Base-by-base conservation (phyloP, 2,329 filamentous ascomycete species). In the Madurella mycetomatis region DNA sequence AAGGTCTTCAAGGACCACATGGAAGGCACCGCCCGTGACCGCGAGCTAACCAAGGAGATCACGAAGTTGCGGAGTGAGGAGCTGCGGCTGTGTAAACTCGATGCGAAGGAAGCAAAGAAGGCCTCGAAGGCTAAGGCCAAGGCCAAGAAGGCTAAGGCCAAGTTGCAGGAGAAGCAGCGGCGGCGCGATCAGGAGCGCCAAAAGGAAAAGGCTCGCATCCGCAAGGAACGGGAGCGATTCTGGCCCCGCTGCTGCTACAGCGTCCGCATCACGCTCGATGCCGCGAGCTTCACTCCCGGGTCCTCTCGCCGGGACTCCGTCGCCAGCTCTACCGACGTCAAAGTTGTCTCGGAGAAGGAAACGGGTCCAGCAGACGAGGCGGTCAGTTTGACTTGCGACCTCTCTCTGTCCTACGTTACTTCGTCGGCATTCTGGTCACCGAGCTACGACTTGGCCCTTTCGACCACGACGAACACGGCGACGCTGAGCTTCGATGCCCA, bases 371-470 rank as follows among this genome's bases (percentile, higher is more conserved):
- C 76, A 56, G 49, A 60, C 19, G 60, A 56, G 12, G 48, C 48
- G 9, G 41, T 43, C 9, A 41, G 16, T 31, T 49, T 53, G 44
- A 67, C 42, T 7, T 79, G 76, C 63, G 71, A 77, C 49, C 66
- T 86, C 7, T 72, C 76, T 3, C 62, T 86, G n/a, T 80, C 77
- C 0, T 86, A 86, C 62, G 76, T 85, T 37, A 83, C 83, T 0
- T 71, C 73, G 8, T 73, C 75, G 1, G 82, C 82, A 0, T 80
- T 71, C 56, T 87, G 84, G 83, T 69, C 71, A 0, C 81, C 84
- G 2, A 79, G 75, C 52, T 87, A 87, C 65, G 82, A 87, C 60
- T 68, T 86, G 40, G 76, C 76, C 49, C 73, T 87, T n/a, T 81
- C 75, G 12, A 84, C 83, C 1, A 76, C 77, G 0, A 73, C 68